phyloP scores from a whole-genome alignment of 1,139 yeast genomes.

The Spathaspora sp. region DNA sequence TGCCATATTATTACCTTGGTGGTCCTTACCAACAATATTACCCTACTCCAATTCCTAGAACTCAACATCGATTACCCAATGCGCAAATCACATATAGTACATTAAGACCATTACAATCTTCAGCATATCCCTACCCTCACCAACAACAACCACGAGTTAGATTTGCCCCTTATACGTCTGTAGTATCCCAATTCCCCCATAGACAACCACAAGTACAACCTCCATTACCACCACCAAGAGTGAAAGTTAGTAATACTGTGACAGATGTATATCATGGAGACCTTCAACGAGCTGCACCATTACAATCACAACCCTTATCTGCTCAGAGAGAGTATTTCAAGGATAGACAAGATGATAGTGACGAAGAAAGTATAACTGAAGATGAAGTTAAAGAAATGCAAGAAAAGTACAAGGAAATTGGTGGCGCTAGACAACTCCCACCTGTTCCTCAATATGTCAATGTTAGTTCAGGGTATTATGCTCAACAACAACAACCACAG shows the following conservation, averaged over 20 bases:
- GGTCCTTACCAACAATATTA: slow-evolving; percentile 9
- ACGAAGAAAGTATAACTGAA: slow-evolving; percentile 22
- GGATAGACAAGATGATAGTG: not conserved
- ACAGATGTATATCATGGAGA: slow-evolving; percentile 55
- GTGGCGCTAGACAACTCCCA: not conserved
- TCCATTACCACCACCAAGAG: slow-evolving; percentile 5
- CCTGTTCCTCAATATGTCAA: slow-evolving; percentile 15
- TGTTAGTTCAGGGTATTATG: slow-evolving; percentile 12
- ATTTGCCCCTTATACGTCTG: slow-evolving; percentile 10
- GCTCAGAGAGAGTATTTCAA: slow-evolving; percentile 50
- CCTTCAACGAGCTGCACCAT: slow-evolving; percentile 48
- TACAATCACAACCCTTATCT: slow-evolving; percentile 54
- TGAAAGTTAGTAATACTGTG: slow-evolving; percentile 17
- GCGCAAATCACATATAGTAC: slow-evolving; percentile 12
- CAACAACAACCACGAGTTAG: slow-evolving; percentile 8
- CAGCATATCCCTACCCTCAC: slow-evolving; percentile 6
- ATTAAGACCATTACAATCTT: slow-evolving; percentile 8
- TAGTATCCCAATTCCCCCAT: not conserved
- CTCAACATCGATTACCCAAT: slow-evolving; percentile 9
- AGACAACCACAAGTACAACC: not conserved
- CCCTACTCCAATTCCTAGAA: slow-evolving; percentile 7
- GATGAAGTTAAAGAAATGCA: slow-evolving; percentile 42
- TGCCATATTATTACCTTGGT: slow-evolving; percentile 6
- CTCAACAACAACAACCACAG: slow-evolving; percentile 19
- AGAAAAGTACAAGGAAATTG: slow-evolving; percentile 24